These are phyloP conservation scores for Hansenula lynferdii DNA, from an alignment of 1,139 yeast genomes.

Conservation along the genomic window DNA sequence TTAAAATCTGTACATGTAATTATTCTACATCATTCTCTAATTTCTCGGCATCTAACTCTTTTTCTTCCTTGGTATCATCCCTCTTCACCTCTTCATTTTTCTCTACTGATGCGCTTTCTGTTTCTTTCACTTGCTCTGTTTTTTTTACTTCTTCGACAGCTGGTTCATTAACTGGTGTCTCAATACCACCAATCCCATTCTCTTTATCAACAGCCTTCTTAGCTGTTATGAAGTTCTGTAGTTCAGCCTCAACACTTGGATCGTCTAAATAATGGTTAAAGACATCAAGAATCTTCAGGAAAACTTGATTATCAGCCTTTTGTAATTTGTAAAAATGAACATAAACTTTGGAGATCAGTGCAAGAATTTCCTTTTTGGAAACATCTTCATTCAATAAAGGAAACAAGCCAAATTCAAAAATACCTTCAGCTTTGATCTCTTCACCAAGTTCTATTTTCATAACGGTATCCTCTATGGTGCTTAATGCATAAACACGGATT, in stretches of 20 bases:
- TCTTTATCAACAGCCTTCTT: slow-evolving; percentile 28
- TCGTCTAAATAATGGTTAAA: slow-evolving; percentile 42
- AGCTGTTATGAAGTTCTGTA: slow-evolving; percentile 31
- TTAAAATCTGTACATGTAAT: background rate
- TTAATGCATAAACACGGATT: slow-evolving; percentile 60
- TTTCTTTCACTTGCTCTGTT: background rate
- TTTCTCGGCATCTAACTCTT: background rate
- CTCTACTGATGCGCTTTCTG: background rate
- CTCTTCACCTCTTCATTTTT: background rate
- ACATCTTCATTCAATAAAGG: slow-evolving; percentile 67
- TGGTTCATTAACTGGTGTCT: background rate
- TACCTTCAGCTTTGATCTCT: slow-evolving; percentile 42
- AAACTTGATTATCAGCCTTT: slow-evolving; percentile 37
- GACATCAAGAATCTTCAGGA: slow-evolving; percentile 41
- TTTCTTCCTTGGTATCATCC: background rate
- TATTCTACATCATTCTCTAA: background rate
- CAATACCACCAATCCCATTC: background rate
- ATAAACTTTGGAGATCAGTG: slow-evolving; percentile 67
- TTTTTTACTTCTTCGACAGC: background rate
- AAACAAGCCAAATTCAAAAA: slow-evolving; percentile 70
- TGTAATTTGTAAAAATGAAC: slow-evolving; percentile 47
- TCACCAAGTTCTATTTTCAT: slow-evolving; percentile 30
- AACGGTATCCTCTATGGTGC: slow-evolving; percentile 44
- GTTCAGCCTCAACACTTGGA: slow-evolving; percentile 33
- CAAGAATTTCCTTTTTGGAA: slow-evolving; percentile 64